Conservation (phyloP, 257 asterid species). For the Scutellaria minor region DNA sequence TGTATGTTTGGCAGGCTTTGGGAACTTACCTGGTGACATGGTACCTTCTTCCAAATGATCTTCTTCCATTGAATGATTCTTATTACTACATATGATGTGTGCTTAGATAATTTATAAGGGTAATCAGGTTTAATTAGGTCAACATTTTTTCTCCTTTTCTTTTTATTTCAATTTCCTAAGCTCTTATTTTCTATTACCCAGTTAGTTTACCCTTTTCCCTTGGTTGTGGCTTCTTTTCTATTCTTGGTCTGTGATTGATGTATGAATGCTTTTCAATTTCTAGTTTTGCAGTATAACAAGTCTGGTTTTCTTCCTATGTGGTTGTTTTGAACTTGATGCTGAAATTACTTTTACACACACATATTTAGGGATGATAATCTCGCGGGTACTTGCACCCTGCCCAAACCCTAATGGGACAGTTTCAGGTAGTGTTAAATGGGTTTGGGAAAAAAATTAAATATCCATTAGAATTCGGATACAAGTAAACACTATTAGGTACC, state of each 20-base stretch:
- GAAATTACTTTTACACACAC: neutral
- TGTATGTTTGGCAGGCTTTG: slow-evolving; percentile 96
- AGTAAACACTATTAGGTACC: too few species aligned
- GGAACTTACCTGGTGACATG: slow-evolving; percentile 97
- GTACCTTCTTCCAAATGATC: slow-evolving; percentile 50
- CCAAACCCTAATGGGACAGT: too few species aligned
- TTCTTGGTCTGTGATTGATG: neutral
- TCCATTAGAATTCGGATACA: too few species aligned
- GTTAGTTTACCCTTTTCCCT: neutral
- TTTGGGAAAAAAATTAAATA: too few species aligned
- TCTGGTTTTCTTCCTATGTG: neutral
- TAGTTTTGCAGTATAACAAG: neutral
- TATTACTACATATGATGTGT: slow-evolving; percentile 15
- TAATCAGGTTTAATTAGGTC: neutral
- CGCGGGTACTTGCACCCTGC: too few species aligned
- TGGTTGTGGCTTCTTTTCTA: neutral
- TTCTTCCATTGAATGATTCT: slow-evolving; percentile 20
- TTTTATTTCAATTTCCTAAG: neutral
- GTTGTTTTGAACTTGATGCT: slow-evolving; percentile 1
- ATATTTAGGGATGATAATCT: too few species aligned
- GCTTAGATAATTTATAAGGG: slow-evolving; percentile 14
- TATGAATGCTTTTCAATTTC: neutral
- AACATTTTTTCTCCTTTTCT: neutral
- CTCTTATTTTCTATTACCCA: neutral
- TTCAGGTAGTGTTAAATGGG: too few species aligned